Base-by-base conservation (phyloP, 331 rosid species). In the Malus hybrid region DNA sequence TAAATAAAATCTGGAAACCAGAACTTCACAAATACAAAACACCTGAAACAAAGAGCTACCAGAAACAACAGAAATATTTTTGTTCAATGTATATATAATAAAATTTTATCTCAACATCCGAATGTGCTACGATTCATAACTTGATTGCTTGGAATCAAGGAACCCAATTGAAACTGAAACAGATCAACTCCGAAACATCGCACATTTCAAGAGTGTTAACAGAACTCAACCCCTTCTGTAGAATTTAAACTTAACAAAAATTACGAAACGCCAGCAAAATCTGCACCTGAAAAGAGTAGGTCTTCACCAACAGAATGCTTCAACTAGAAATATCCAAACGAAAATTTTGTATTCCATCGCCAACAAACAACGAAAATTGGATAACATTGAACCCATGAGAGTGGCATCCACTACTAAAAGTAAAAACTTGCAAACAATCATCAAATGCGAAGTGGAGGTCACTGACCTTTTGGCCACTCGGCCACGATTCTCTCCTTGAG, bases 391-490 rank as follows among this genome's bases (percentile, higher is more conserved):
- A 36, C 18, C 31, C 32, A 67, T 54, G 6, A 59, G 1, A 24
- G 44, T 22, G 56, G 19, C 1, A 54, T 36, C 19, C 74, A 28
- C 57, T 52, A 18, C 28, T 9, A 18, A 15, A 54, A 42, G 2
- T 4, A 42, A 52, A 18, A 76, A 1, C 39, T 1, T 3, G 6
- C 28, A 57, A 22, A 76, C 69, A 24, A 28, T 52, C 14, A 55
- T 31, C 31, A 57, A 8, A n/a, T 0, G 32, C 10, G 2, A 33
- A 33, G 70, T 31, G 15, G 46, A 60, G 13, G 7, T 29, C 31
- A 27, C 83, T 63, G 56, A 89, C 97, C 97, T 85, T 89, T 91
- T 1, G 97, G 97, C 95, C 97, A 91, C 32, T 86, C 95, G 7
- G 95, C 69, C 16, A 91, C 79, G 69, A 91, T 88, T 79, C 90